phyloP scores from a whole-genome alignment of 768 basidiomycete genomes.

The Amanita molliuscula region DNA sequence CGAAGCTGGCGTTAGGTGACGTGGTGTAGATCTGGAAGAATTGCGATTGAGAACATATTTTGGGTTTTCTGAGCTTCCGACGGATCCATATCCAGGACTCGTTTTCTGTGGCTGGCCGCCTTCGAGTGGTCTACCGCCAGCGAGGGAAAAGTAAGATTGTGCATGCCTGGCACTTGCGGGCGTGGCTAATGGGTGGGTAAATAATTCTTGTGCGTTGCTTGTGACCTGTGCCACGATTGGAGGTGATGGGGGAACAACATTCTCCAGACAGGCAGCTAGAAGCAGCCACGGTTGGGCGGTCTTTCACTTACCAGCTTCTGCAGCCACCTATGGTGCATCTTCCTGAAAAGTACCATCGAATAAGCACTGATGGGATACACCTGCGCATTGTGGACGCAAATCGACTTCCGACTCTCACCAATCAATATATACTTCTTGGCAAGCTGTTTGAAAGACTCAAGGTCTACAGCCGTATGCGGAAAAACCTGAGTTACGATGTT shows the following conservation, averaged over 20 bases:
- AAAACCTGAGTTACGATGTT: constrained; percentile 41
- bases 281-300: constrained; percentile 63
- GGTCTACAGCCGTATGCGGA: constrained; percentile 26
- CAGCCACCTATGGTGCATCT: constrained; percentile 34
- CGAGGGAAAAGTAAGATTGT: background rate
- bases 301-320: constrained; percentile 42
- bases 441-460: constrained; percentile 44
- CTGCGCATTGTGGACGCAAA: constrained; percentile 57
- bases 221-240: constrained; percentile 13
- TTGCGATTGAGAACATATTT: constrained; percentile 7
- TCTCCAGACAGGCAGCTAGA: constrained; percentile 43
- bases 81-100: constrained; percentile 16
- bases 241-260: constrained; percentile 31
- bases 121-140: constrained; percentile 1
- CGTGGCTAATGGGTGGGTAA: background rate
- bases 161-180: background rate
- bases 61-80: constrained; percentile 8
- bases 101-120: constrained; percentile 11
- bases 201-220: background rate
- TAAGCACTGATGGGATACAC: constrained; percentile 13
- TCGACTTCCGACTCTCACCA: constrained; percentile 29
- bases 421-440: constrained; percentile 54
- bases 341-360: background rate
- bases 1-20: constrained; percentile 44
- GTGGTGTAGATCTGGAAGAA: constrained; percentile 29